Evolutionary conservation across 352 stramenopile species (phyloP).

Genomic region (Globisporangium nodosum): DNA sequence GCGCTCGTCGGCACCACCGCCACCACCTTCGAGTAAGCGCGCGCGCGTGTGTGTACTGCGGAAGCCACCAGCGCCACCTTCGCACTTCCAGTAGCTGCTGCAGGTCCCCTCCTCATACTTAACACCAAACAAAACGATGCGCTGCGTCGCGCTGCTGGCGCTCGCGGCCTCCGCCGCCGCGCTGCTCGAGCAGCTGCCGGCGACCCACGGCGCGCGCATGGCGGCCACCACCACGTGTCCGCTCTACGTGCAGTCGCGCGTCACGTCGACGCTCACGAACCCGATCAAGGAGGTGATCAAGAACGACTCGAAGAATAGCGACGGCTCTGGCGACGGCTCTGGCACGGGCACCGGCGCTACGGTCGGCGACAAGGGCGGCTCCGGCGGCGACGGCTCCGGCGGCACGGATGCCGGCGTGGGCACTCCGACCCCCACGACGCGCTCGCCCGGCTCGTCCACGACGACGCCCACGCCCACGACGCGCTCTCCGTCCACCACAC

Average conservation of each 20-base stretch:
- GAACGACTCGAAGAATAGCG: slow-evolving; percentile 4
- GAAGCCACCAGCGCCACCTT: background rate
- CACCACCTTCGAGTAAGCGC: background rate
- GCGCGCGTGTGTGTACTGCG: background rate
- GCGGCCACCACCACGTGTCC: slow-evolving; percentile 42
- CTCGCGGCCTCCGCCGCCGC: slow-evolving; percentile 15
- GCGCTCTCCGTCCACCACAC: background rate
- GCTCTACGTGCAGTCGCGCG: slow-evolving; percentile 50
- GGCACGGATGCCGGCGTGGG: background rate
- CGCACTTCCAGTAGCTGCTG: background rate
- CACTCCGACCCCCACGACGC: background rate
- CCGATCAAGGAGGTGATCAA: slow-evolving; percentile 44
- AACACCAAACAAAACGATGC: background rate
- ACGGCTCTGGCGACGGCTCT: slow-evolving; percentile 4
- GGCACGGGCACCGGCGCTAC: slow-evolving; percentile 4
- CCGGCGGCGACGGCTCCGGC: background rate
- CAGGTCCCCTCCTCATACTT: background rate
- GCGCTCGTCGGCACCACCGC: background rate
- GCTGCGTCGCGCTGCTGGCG: slow-evolving; percentile 14
- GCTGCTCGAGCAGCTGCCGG: slow-evolving; percentile 15
- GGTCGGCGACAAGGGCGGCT: background rate
- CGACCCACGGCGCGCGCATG: slow-evolving; percentile 7
- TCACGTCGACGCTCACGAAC: slow-evolving; percentile 54
- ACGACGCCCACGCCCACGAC: slow-evolving; percentile 10
- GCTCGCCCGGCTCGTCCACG: background rate